A percentile compares a stretch with the other conserved stretches of the same genome.
These are phyloP conservation scores for Fusarium tuaranense DNA, from an alignment of 2,329 filamentous ascomycete species.

Conservation along the genomic window DNA sequence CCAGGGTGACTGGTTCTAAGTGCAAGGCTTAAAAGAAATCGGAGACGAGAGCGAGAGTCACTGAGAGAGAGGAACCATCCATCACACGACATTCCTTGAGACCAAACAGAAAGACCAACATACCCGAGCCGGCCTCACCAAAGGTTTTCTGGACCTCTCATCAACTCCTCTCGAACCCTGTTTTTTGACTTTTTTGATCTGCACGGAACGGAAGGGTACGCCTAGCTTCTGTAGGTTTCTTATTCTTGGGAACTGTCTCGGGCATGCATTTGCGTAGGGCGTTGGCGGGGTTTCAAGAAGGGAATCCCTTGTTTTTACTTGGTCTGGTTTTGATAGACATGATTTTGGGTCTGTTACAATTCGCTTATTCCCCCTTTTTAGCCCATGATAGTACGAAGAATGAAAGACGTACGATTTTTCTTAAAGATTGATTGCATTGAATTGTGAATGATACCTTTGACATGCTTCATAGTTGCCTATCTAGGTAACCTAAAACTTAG, in stretches of 20 bases:
- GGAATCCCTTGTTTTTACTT: conserved; percentile 26
- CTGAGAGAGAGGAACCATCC: conserved; percentile 9
- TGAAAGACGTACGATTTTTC: conserved; percentile 26
- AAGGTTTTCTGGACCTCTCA: conserved; percentile 29
- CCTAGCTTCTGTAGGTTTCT: conserved; percentile 31
- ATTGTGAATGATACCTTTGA: background rate
- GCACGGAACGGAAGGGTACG: background rate
- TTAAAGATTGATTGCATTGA: background rate
- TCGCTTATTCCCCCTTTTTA: conserved; percentile 28
- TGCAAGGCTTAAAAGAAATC: background rate
- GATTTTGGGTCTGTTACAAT: conserved; percentile 5
- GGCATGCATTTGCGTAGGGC: conserved; percentile 44
- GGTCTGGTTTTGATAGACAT: conserved; percentile 14
- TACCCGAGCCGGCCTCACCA: conserved; percentile 42
- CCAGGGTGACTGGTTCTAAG: conserved; percentile 90
- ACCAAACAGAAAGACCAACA: conserved; percentile 27
- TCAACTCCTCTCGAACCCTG: conserved; percentile 1
- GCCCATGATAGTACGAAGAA: conserved; percentile 37
- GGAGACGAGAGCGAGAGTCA: conserved; percentile 16
- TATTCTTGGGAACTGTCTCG: conserved; percentile 35
- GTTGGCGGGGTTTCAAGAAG: conserved; percentile 42
- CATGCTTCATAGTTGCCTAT: background rate
- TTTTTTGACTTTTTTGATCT: conserved; percentile 14
- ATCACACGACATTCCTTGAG: background rate
- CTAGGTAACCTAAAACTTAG: background rate